Conservation (phyloP, 345 rosid species). For the Crucihimalaya himalaica region DNA sequence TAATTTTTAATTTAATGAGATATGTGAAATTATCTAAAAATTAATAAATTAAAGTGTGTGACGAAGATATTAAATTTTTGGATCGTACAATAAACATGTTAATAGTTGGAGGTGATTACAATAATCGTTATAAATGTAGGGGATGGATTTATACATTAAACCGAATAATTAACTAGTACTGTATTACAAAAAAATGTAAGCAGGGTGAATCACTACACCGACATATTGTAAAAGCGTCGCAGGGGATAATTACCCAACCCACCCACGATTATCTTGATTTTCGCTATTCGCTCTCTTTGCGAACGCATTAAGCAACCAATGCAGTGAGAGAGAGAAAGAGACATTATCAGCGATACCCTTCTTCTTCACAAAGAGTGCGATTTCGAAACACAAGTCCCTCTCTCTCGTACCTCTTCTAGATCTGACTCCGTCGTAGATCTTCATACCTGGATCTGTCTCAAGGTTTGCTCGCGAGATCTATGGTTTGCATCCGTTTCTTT, state of each 20-base stretch:
- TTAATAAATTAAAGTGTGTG: no score
- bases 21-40: no score
- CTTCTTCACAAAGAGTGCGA: neutral
- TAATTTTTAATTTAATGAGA: no score
- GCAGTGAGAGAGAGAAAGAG: neutral
- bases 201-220: constrained; percentile 9
- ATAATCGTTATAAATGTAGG: no score
- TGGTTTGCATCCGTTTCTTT: neutral
- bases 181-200: no score
- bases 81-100: no score
- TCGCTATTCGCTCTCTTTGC: constrained; percentile 41
- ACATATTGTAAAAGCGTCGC: constrained; percentile 27
- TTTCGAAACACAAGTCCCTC: neutral
- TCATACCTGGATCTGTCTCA: constrained; percentile 32
- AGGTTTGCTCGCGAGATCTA: constrained; percentile 32
- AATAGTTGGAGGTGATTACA: no score
- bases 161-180: no score
- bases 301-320: constrained; percentile 32
- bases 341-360: constrained; percentile 17
- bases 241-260: constrained; percentile 16
- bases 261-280: constrained; percentile 38
- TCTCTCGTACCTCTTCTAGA: constrained; percentile 14
- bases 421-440: constrained; percentile 29
- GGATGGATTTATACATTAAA: no score
- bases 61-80: no score